phyloP scores from a whole-genome alignment of 148 eudicot genomes.

The Rhododendron henanense region DNA sequence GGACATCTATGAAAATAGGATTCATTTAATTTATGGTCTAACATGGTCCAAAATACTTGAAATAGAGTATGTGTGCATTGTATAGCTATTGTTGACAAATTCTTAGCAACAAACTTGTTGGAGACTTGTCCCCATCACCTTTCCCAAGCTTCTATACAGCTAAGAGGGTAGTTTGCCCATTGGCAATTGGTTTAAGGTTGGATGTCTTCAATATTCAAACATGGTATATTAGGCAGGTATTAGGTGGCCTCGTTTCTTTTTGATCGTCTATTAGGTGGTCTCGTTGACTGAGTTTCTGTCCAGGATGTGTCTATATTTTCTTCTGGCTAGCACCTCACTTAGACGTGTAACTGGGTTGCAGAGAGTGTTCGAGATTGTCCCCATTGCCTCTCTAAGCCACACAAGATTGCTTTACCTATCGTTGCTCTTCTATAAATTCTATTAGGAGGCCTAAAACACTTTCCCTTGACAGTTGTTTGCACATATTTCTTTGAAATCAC shows the following conservation, averaged over 20 bases:
- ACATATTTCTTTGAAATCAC: background rate
- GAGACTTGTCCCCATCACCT: background rate
- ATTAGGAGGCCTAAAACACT: background rate
- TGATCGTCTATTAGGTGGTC: no score
- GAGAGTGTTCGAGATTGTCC: background rate
- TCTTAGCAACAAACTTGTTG: background rate
- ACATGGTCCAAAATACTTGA: background rate
- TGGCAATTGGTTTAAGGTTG: background rate
- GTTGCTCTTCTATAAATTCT: no score
- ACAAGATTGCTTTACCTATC: background rate
- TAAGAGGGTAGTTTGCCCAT: background rate
- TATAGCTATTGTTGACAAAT: background rate
- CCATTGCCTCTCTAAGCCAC: background rate
- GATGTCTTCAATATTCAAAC: background rate
- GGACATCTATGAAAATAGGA: background rate
- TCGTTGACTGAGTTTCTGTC: background rate
- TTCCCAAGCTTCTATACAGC: background rate
- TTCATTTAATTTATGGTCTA: background rate
- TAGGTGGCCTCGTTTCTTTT: background rate
- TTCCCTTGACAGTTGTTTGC: background rate
- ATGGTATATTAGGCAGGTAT: background rate
- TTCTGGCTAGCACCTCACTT: background rate
- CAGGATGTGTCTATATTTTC: background rate
- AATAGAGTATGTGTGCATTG: background rate
- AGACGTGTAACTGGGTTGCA: background rate